Base-by-base conservation (phyloP, 345 rosid species). In the sweet orange (Citrus sinensis) region DNA sequence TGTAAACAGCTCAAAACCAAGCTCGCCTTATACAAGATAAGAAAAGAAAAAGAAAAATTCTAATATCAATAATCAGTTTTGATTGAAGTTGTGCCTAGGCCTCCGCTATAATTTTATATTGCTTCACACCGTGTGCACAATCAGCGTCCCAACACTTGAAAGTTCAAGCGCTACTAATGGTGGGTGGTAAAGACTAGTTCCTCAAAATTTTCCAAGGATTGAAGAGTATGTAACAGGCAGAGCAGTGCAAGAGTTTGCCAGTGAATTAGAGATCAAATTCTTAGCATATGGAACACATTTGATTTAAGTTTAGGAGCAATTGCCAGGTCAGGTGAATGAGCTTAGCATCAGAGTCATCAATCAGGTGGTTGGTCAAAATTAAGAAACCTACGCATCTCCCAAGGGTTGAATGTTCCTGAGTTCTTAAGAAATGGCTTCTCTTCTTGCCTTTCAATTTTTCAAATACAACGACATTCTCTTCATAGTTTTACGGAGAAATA, bases 131-230 rank as follows among this genome's bases (percentile, higher is more conserved):
- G 0, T 42, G 51, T 42, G 51, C 16, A 10, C 16, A 74, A 56
- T 74, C 70, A 55, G 56, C 24, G 2, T 74, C 37, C 42, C 29
- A 65, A 81, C 19, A 62, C 56, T 84, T n/a, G 37, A 72, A 46
- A 34, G 82, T 72, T 49, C 82, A 17, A 17, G 80, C 67, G 71
- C 82, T 83, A 34, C 70, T 80, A 10, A 73, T 85, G 46, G 67
- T 80, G 60, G 82, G 83, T 27, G 86, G 60, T 49, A 83, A 80
- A 73, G 88, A 83, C 69, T 83, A 83, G 51, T 54, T 68, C 73
- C 68, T 76, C 25, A 81, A 86, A 70, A 73, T 86, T 63, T 86
- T 58, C 86, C 88, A 4, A 82, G 88, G 64, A 76, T 83, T 63
- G 70, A 81, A 22, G 77, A 79, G 4, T 81, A 65, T 68, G 39